Conservation (phyloP, 2,329 filamentous ascomycete species). For the Tolypocladium album region DNA sequence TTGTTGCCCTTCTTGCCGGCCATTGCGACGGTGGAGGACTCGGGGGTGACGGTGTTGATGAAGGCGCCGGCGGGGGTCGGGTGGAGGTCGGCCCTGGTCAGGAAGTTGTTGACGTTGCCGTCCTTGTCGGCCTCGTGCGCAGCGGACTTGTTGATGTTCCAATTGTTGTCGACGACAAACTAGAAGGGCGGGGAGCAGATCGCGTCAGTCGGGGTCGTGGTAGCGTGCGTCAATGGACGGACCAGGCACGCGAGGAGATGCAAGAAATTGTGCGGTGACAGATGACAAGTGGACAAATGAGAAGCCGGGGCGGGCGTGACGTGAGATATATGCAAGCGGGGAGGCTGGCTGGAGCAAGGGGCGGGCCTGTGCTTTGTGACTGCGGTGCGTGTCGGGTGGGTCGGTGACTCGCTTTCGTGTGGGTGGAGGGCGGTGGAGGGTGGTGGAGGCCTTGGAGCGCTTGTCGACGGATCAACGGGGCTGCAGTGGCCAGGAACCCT, state of each 20-base stretch:
- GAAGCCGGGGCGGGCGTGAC: slow-evolving; percentile 6
- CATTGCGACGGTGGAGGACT: slow-evolving; percentile 60
- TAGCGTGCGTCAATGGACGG: slow-evolving; percentile 4
- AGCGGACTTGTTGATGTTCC: slow-evolving; percentile 72
- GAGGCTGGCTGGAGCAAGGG: slow-evolving; percentile 3
- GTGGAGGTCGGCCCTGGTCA: slow-evolving; percentile 62
- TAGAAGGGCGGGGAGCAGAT: slow-evolving; percentile 26
- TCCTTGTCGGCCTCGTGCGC: slow-evolving; percentile 73
- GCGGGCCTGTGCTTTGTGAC: background rate
- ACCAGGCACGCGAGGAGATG: background rate
- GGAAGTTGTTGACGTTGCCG: slow-evolving; percentile 88
- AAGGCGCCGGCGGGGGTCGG: slow-evolving; percentile 30
- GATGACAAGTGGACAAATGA: slow-evolving; percentile 10
- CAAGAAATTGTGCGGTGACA: slow-evolving; percentile 1
- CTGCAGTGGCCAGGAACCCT: background rate
- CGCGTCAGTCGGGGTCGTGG: slow-evolving; percentile 5
- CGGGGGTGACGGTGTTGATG: slow-evolving; percentile 58
- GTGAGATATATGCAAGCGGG: slow-evolving; percentile 15
- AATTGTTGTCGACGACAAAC: slow-evolving; percentile 92
- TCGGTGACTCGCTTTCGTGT: slow-evolving; percentile 1
- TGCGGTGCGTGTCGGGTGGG: slow-evolving; percentile 1
- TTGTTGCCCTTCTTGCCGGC: slow-evolving; percentile 48
- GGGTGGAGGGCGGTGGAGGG: background rate
- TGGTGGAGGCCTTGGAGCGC: background rate
- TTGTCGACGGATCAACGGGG: background rate